phyloP scores from a whole-genome alignment of 2,329 filamentous ascomycete genomes.

The Arthrinium phaeospermum region DNA sequence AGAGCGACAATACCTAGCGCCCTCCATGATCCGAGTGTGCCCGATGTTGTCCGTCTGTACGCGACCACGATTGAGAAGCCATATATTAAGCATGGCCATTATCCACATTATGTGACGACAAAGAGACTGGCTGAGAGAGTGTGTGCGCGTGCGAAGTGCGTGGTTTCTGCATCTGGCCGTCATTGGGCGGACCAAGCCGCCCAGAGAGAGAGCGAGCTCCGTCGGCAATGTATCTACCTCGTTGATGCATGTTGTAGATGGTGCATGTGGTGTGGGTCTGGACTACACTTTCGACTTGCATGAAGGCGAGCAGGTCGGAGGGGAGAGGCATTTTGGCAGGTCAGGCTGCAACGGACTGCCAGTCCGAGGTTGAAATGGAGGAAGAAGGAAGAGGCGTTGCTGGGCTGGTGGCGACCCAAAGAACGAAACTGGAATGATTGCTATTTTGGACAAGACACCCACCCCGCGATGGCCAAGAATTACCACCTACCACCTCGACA shows the following conservation, averaged over 20 bases:
- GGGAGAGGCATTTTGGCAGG: conserved; percentile 5
- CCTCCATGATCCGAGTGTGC: not conserved
- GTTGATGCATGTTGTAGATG: not conserved
- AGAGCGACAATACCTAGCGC: not conserved
- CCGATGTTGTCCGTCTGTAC: not conserved
- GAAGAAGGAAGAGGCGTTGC: not conserved
- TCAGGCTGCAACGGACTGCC: conserved; percentile 10
- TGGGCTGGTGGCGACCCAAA: not conserved
- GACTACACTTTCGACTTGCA: not conserved
- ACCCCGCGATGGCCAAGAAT: not conserved
- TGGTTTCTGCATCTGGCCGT: conserved; percentile 3
- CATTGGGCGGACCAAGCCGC: conserved; percentile 3
- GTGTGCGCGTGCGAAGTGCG: not conserved
- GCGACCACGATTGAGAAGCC: not conserved
- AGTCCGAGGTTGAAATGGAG: not conserved
- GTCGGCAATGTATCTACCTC: not conserved
- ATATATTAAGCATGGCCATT: not conserved
- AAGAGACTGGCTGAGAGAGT: not conserved
- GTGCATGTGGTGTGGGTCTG: conserved; percentile 4
- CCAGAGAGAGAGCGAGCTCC: not conserved
- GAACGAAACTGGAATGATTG: not conserved
- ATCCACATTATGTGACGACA: not conserved
- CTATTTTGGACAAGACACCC: not conserved
- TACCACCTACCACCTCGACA: not conserved
- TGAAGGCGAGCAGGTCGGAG: not conserved